Evolutionary conservation across 352 stramenopile genomes (phyloP), one percentile per base, ranked within the genome.

Genomic region (Phytophthora pisi): DNA sequence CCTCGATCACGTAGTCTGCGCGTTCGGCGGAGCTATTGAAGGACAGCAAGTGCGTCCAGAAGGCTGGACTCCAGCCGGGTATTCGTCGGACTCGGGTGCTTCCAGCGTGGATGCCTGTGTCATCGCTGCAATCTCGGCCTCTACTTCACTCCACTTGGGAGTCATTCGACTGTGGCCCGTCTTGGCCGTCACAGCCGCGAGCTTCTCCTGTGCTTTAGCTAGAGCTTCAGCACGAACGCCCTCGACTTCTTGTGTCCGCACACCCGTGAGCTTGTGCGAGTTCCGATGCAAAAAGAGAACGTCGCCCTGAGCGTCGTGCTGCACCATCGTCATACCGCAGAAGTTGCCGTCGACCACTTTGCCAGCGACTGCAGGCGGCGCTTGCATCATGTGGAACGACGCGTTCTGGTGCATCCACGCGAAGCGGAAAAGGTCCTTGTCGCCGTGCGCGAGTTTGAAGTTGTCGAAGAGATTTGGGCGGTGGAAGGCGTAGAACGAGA

Each of bases 41-140:
- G 24, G 83, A 77, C 64, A 88, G 50, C 62, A 93, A 66, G 40
- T 91, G 82, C 15, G 85, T 89, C 75, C 84, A 88, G 49, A 91
- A n/a, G n/a, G n/a, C n/a, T n/a, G n/a, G n/a, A n/a, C n/a, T n/a
- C n/a, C n/a, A n/a, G n/a, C n/a, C n/a, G 72, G 68, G 34, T 71
- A 67, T 66, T 67, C 56, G 43, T 76, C 70, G 2, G 50, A 8
- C 8, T 72, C 57, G 0, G 20, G 15, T 20, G 46, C 10, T 11
- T 49, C 34, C 34, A 51, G 31, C 5, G 66, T 70, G 15, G 52
- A 42, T 16, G 34, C 20, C 20, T 20, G 20, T 20, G 20, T 20
- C 20, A 1, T 20, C 20, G 20, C 20, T 20, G 20, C 20, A 20
- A 20, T 20, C 20, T 20, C 20, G 20, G 20, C 31, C 31, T 36